Evolutionary conservation across 371 early-diverging fungal genomes (phyloP).

Genomic region (Mucor ambiguus): DNA sequence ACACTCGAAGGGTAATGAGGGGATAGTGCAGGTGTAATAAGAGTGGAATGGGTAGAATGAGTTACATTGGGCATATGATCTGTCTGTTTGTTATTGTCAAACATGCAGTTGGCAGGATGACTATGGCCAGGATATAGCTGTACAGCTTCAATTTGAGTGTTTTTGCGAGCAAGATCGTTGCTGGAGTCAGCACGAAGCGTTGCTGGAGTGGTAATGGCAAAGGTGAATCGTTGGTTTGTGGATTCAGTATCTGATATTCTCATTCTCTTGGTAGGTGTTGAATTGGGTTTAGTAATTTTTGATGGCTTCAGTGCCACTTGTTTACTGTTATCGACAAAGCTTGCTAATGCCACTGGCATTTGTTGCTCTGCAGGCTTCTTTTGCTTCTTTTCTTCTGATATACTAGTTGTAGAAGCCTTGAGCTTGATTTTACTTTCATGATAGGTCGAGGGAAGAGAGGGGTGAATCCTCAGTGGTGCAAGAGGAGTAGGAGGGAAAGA

Average conservation of each 20-base stretch:
- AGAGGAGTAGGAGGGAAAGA: background rate
- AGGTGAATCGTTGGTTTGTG: slow-evolving; percentile 18
- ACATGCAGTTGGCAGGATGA: slow-evolving; percentile 18
- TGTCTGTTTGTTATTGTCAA: background rate
- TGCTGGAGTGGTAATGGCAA: slow-evolving; percentile 26
- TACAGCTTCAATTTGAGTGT: slow-evolving; percentile 11
- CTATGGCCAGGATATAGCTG: slow-evolving; percentile 24
- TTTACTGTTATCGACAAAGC: background rate
- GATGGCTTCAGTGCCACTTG: background rate
- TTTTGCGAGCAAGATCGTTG: background rate
- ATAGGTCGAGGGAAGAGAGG: background rate
- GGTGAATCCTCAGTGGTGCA: slow-evolving; percentile 17
- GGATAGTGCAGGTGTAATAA: background rate
- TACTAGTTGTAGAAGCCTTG: background rate
- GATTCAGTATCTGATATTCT: background rate
- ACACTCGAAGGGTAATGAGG: background rate
- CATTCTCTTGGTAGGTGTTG: background rate
- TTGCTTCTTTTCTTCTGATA: background rate
- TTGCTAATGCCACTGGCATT: background rate
- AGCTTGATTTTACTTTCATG: background rate
- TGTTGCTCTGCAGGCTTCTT: background rate
- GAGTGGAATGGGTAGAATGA: background rate
- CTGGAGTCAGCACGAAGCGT: slow-evolving; percentile 10
- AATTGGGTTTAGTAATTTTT: background rate
- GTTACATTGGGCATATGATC: background rate